Base-by-base conservation (phyloP, 2,329 filamentous ascomycete species). In the Aureobasidium sp. region DNA sequence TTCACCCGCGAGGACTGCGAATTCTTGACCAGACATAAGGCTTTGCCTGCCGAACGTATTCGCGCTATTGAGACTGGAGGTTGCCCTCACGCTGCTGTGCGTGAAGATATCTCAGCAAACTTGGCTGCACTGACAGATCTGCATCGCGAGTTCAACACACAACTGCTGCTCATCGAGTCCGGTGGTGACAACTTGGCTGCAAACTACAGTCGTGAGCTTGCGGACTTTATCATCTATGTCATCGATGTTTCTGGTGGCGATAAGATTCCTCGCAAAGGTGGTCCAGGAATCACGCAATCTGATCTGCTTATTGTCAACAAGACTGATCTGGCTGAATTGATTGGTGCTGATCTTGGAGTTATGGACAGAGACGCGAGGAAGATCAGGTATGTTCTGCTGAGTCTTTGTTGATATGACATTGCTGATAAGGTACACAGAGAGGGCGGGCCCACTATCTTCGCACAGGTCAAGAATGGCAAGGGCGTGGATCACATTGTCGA, bases 1-100 rank as follows among this genome's bases (percentile, higher is more conserved):
- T 97, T 97, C 82, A 97, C 93, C 26, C 88, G 82, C 67, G 94
- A 99, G 78, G 94, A 99, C 80, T 92, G 92, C 79, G 94, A 97
- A 77, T 99, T 99, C 79, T 86, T 99, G 29, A 96, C 91, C 63
- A 86, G 87, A 62, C 83, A 97, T 82, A 82, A 84, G 67, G 94
- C 94, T 6, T 87, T 97, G 0, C 88, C 92, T 0, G 83, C 92
- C 5, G 76, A 83, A 32, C 90, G 93, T 64, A 97, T 97, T 79
- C 86, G 88, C 64, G 94, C 94, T 72, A 97, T 99, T 76, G 94
- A 99, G 78, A 99, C 94, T 2, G 94, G 94, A 68, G 94, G 94
- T 13, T 97, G 94, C 73, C 94, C 94, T 0, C 94, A 99, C 79
- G 94, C 94, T 64, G 94, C 94, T 42, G 94, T 97, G 63, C 90